Evolutionary conservation across 805 yeast species (phyloP).

Genomic region (Vanderwaltozyma polyspora): DNA sequence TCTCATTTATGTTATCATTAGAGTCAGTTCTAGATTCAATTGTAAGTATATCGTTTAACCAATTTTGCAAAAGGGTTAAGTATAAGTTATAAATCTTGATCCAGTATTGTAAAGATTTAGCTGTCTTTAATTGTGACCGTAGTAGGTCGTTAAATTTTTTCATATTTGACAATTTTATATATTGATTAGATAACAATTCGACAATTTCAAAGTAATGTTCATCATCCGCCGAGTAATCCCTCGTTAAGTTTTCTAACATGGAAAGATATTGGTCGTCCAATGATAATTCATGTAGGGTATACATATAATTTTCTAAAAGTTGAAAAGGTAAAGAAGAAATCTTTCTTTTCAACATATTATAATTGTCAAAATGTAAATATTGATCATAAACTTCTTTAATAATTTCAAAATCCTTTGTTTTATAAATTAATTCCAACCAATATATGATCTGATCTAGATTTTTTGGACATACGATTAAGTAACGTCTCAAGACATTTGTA

Average conservation of each 20-base stretch:
- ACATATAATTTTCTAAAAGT: constrained; percentile 9
- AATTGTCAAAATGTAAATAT: constrained; percentile 5
- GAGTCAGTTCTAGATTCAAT: too few species aligned
- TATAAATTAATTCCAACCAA: constrained; percentile 6
- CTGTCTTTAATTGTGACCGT: constrained; percentile 5
- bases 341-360: neutral
- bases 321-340: constrained; percentile 6
- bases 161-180: neutral
- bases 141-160: neutral
- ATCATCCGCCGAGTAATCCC: too few species aligned
- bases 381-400: constrained; percentile 8
- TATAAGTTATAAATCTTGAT: too few species aligned
- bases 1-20: neutral
- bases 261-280: constrained; percentile 24
- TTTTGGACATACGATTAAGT: constrained; percentile 13
- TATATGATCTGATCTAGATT: too few species aligned
- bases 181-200: neutral
- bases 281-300: constrained; percentile 5
- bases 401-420: constrained; percentile 11
- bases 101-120: neutral
- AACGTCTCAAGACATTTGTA: constrained; percentile 12
- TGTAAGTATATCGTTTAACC: too few species aligned
- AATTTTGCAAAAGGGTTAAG: neutral
- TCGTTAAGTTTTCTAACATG: too few species aligned
- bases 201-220: constrained; percentile 32